phyloP scores from a whole-genome alignment of 345 rosid species.

The Camelina hispida region DNA sequence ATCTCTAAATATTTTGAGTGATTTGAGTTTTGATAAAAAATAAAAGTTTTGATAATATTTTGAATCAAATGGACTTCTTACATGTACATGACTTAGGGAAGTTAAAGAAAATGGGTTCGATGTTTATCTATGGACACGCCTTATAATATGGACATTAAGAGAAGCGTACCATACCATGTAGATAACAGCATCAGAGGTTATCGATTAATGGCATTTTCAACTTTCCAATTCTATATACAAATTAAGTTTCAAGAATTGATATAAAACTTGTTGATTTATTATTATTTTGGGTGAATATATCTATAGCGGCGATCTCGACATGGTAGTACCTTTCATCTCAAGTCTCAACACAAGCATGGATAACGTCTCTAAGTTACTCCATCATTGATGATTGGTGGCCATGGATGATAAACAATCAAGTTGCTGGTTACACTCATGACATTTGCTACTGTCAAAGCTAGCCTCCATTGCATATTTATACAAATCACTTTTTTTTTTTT shows the following conservation, averaged over 20 bases:
- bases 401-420: slow-evolving; percentile 56
- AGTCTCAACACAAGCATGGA: slow-evolving; percentile 65
- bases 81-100: background rate
- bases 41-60: too few relatives aligned
- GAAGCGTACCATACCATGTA: slow-evolving; percentile 30
- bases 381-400: slow-evolving; percentile 61
- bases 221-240: background rate
- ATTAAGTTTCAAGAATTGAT: too few relatives aligned
- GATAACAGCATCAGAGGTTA: slow-evolving; percentile 28
- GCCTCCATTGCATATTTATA: background rate
- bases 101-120: slow-evolving; percentile 14
- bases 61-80: too few relatives aligned
- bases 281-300: slow-evolving; percentile 15
- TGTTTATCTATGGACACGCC: background rate
- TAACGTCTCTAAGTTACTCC: slow-evolving; percentile 52
- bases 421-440: slow-evolving; percentile 63
- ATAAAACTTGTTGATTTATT: background rate
- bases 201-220: background rate
- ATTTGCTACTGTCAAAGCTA: slow-evolving; percentile 64
- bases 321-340: slow-evolving; percentile 46
- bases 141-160: background rate
- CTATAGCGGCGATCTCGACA: slow-evolving; percentile 65
- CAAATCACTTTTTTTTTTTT: too few relatives aligned
- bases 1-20: too few relatives aligned
- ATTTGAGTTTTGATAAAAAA: too few relatives aligned